phyloP scores from a whole-genome alignment of 2,329 filamentous ascomycete genomes.

The Ciborinia camelliae region DNA sequence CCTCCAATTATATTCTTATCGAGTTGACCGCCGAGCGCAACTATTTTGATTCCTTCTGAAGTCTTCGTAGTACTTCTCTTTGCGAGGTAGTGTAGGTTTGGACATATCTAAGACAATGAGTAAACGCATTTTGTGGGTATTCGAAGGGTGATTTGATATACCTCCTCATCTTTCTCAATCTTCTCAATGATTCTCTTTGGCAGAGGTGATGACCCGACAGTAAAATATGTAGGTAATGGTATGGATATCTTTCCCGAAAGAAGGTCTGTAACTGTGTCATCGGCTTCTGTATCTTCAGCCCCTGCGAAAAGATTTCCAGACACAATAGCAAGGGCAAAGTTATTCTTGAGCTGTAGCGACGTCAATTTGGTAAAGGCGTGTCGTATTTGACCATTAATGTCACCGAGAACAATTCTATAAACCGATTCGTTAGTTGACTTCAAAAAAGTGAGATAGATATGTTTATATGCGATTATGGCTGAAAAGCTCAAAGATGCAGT shows the following conservation, averaged over 20 bases:
- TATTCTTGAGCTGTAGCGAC: constrained; percentile 79
- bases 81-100: constrained; percentile 67
- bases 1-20: constrained; percentile 59
- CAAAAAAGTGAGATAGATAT: neutral
- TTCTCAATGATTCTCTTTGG: constrained; percentile 68
- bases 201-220: constrained; percentile 69
- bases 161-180: constrained; percentile 65
- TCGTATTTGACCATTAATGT: constrained; percentile 74
- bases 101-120: constrained; percentile 56
- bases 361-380: constrained; percentile 76
- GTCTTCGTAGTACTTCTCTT: constrained; percentile 66
- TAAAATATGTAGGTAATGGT: constrained; percentile 87
- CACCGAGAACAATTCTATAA: constrained; percentile 62
- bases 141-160: constrained; percentile 33
- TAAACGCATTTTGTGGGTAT: constrained; percentile 7
- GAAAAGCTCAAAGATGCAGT: neutral
- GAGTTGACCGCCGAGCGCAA: constrained; percentile 75
- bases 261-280: constrained; percentile 59
- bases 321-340: constrained; percentile 80
- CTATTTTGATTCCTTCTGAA: constrained; percentile 81
- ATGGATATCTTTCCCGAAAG: constrained; percentile 69
- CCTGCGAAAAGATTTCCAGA: constrained; percentile 80
- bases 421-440: constrained; percentile 24
- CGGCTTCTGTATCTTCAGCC: constrained; percentile 58
- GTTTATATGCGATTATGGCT: neutral